phyloP scores from a whole-genome alignment of 495 filamentous ascomycete genomes.

The Oleoguttula mirabilis region DNA sequence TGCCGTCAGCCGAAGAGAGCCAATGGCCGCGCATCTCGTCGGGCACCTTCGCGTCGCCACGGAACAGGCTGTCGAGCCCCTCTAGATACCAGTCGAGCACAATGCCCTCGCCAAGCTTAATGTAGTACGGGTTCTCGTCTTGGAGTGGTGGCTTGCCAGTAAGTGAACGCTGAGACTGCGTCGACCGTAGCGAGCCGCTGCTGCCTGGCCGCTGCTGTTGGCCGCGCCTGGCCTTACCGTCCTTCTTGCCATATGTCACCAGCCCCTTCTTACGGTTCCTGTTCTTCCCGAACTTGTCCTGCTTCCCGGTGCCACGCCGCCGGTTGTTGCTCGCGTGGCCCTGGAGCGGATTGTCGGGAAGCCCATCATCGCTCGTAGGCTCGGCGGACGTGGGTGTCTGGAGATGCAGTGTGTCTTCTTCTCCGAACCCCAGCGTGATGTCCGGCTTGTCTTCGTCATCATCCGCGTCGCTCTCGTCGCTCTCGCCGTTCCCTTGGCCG shows the following conservation, averaged over 20 bases:
- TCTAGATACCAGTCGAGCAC: conserved; percentile 68
- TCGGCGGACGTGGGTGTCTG: conserved; percentile 2
- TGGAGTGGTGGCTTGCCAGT: conserved; percentile 1
- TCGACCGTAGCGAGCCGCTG: conserved; percentile 5
- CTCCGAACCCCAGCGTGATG: conserved; percentile 8
- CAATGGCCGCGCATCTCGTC: conserved; percentile 39
- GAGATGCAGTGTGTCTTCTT: conserved; percentile 6
- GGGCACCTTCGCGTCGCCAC: conserved; percentile 27
- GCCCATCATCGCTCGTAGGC: conserved; percentile 8
- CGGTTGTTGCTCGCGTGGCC: not conserved
- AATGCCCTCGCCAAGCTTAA: conserved; percentile 68
- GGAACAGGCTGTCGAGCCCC: conserved; percentile 59
- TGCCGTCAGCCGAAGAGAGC: conserved; percentile 25
- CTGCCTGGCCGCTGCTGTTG: not conserved
- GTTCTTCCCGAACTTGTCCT: conserved; percentile 5
- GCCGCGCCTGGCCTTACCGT: conserved; percentile 8
- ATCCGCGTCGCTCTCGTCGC: conserved; percentile 12
- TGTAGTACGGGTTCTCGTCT: conserved; percentile 46
- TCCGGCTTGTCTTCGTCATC: conserved; percentile 15
- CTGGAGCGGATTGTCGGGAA: conserved; percentile 3
- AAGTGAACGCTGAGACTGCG: conserved; percentile 12
- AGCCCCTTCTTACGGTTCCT: conserved; percentile 2
- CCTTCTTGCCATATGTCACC: conserved; percentile 27
- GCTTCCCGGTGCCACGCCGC: conserved; percentile 14
- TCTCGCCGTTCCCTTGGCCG: conserved; percentile 3